Base-by-base conservation (phyloP, 2,329 filamentous ascomycete genomes). In the Pseudocercospora macadamiae region DNA sequence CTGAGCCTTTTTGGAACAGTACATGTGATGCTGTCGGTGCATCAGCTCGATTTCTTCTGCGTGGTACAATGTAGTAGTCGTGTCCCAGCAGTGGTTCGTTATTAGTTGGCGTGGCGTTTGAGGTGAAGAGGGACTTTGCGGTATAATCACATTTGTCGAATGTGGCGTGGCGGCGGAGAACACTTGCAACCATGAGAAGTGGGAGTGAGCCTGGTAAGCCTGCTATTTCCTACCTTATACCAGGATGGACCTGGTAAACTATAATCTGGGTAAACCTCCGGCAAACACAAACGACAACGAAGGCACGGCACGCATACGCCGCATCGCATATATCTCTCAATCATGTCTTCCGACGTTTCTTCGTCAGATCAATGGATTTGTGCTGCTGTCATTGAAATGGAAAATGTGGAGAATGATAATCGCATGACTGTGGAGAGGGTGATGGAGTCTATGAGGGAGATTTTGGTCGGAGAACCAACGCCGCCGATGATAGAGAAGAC, bases 391-490 rank as follows among this genome's bases (percentile, higher is more conserved):
- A 21, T 16, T 14, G 42, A 47, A 28, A 47, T 47, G 42, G 42
- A 47, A 21, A 21, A 47, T 6, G 42, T n/a, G 19, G n/a, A 47
- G 21, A 23, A 23, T 4, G 42, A 47, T 4, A 47, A 28, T 21
- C 42, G 14, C 3, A 47, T 47, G 42, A 47, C 19, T 16, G 42
- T 26, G 23, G 42, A 47, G 42, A 18, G 42, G 10, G 26, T 47
- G 10, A 23, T 47, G 42, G 42, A 16, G 4, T 47, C 42, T 14
- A 47, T 47, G 42, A 47, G 42, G 23, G 53, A 55, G 9, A 49
- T 55, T 18, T 26, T 55, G 42, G 16, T 49, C 4, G 53, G 53
- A 18, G 42, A 55, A 12, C 53, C 53, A n/a, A 28, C 19, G 7
- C 42, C 53, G 7, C 34, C 21, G 21, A 14, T 45, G 5, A 55